Conservation (phyloP, 1,284 basidiomycete genomes). For the Spongispora temasekensis region DNA sequence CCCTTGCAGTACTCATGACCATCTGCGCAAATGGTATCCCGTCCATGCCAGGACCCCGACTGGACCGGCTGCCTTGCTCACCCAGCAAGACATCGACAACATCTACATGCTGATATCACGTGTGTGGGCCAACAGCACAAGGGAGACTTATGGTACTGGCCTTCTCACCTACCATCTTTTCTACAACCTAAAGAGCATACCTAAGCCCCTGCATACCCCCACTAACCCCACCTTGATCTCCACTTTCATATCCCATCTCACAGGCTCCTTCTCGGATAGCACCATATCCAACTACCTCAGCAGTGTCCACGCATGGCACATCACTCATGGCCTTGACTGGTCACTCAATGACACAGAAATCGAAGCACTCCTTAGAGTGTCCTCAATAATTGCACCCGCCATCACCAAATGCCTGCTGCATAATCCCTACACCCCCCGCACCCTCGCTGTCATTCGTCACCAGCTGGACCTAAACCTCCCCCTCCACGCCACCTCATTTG, state of each 20-base stretch:
- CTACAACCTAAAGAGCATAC: not conserved
- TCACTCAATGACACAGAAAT: accelerated
- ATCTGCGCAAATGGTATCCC: not conserved
- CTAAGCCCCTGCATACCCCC: no score
- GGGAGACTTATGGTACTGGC: not conserved
- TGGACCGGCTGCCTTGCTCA: not conserved
- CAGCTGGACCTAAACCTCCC: accelerated
- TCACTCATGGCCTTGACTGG: not conserved
- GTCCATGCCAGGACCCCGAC: not conserved
- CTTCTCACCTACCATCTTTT: not conserved
- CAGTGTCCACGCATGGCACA: not conserved
- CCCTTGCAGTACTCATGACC: not conserved
- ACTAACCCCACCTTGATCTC: not conserved
- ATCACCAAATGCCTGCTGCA: not conserved
- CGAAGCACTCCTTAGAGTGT: not conserved
- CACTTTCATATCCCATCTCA: not conserved
- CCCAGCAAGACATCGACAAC: not conserved
- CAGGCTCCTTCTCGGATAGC: not conserved
- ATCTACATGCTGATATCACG: not conserved
- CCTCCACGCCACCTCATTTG: not conserved
- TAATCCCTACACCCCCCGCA: not conserved
- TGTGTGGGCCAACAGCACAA: not conserved
- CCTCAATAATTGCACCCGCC: accelerated
- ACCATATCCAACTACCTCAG: not conserved
- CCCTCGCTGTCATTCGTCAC: accelerated